Conservation (phyloP, 1,284 basidiomycete species). For the Cutaneotrichosporon spelunceum region DNA sequence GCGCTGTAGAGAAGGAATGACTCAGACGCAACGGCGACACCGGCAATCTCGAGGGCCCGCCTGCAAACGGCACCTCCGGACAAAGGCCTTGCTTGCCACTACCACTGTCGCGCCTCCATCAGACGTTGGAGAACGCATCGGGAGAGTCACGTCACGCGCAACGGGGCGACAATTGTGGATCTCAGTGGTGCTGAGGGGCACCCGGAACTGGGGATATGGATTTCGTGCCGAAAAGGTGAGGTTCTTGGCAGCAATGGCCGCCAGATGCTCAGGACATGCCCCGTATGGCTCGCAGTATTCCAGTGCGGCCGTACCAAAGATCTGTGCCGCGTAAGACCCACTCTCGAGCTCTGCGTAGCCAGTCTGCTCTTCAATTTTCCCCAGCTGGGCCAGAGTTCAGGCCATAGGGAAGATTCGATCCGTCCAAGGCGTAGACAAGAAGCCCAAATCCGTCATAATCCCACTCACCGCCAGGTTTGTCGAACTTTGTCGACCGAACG, state of each 20-base stretch:
- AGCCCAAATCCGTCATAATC: constrained; percentile 24
- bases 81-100: constrained; percentile 22
- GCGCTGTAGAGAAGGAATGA: constrained; percentile 19
- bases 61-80: constrained; percentile 17
- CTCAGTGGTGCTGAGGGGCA: constrained; percentile 16
- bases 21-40: constrained; percentile 20
- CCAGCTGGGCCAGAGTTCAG: constrained; percentile 17
- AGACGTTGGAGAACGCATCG: constrained; percentile 26
- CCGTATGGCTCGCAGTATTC: constrained; percentile 27
- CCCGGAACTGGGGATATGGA: constrained; percentile 27
- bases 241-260: constrained; percentile 26
- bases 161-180: constrained; percentile 20
- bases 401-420: constrained; percentile 20
- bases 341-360: constrained; percentile 16
- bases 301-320: constrained; percentile 23
- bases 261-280: constrained; percentile 16
- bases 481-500: constrained; percentile 28
- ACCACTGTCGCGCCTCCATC: constrained; percentile 22
- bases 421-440: constrained; percentile 15
- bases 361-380: constrained; percentile 21
- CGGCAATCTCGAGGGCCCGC: constrained; percentile 25
- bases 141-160: constrained; percentile 24
- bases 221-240: constrained; percentile 23
- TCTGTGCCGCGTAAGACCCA: constrained; percentile 18
- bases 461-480: constrained; percentile 24